Evolutionary conservation across 345 rosid species (phyloP).

Genomic region (Arabis hirsuta): DNA sequence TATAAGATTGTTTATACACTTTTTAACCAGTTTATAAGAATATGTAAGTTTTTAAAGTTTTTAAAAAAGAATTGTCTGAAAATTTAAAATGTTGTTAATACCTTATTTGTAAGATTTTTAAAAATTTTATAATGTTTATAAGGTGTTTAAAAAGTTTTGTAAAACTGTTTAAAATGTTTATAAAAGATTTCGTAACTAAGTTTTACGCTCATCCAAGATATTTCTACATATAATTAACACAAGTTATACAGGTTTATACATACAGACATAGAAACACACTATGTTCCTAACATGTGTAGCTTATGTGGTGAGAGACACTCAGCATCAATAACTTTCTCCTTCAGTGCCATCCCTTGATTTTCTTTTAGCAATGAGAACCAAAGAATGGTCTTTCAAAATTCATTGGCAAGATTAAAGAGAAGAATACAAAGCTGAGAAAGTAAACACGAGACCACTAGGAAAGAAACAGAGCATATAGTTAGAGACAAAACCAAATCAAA

Average conservation of each 20-base stretch:
- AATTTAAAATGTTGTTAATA: too few species aligned
- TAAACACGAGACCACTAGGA: conserved; percentile 33
- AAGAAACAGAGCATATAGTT: conserved; percentile 22
- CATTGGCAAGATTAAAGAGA: not conserved
- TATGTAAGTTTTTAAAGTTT: too few species aligned
- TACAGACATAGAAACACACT: conserved; percentile 4
- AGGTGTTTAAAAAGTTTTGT: too few species aligned
- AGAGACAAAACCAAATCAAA: not conserved
- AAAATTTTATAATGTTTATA: too few species aligned
- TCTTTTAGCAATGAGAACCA: conserved; percentile 51
- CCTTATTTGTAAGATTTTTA: too few species aligned
- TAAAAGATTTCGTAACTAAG: too few species aligned
- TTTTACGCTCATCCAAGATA: too few species aligned
- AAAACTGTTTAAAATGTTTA: too few species aligned
- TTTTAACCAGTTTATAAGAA: too few species aligned
- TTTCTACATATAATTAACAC: too few species aligned
- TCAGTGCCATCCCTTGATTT: conserved; percentile 86
- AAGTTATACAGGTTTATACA: not conserved
- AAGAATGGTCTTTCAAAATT: not conserved
- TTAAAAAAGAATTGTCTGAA: too few species aligned
- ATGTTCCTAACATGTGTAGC: conserved; percentile 56
- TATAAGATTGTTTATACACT: too few species aligned
- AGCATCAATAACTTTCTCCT: conserved; percentile 88
- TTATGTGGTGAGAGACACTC: conserved; percentile 91
- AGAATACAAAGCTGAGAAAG: conserved; percentile 70